These are phyloP conservation scores for Melaleuca quinquenervia DNA, from an alignment of 345 rosid species.

Conservation along the genomic window DNA sequence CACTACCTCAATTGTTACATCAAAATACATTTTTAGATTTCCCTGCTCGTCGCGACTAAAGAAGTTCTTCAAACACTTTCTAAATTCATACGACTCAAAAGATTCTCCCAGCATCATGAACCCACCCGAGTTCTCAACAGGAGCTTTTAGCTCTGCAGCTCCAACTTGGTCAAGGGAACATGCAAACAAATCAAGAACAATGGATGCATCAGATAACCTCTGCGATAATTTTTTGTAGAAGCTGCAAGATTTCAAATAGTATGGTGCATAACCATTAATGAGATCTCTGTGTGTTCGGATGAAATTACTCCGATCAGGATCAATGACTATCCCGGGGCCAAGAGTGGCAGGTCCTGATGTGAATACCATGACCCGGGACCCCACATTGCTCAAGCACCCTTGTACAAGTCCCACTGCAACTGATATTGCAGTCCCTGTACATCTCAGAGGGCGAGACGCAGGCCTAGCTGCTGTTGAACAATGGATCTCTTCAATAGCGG, in stretches of 20 bases:
- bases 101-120: constrained; percentile 83
- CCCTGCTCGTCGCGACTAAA: constrained; percentile 61
- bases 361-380: constrained; percentile 83
- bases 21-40: constrained; percentile 68
- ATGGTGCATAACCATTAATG: constrained; percentile 45
- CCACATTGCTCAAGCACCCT: constrained; percentile 50
- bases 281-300: constrained; percentile 88
- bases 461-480: constrained; percentile 16
- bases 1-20: constrained; percentile 80
- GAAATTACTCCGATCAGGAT: constrained; percentile 39
- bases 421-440: constrained; percentile 80
- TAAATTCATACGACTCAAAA: constrained; percentile 68
- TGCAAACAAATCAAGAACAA: constrained; percentile 79
- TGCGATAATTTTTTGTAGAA: constrained; percentile 56
- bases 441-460: constrained; percentile 74
- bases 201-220: constrained; percentile 53
- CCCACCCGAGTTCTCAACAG: constrained; percentile 86
- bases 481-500: constrained; percentile 70
- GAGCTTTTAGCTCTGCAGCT: constrained; percentile 63
- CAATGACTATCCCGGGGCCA: constrained; percentile 83
- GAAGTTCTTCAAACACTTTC: constrained; percentile 65
- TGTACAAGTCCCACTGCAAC: constrained; percentile 73
- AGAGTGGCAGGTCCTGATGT: constrained; percentile 90
- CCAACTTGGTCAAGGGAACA: constrained; percentile 97
- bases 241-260: constrained; percentile 39